A percentile compares a stretch with the other conserved stretches of the same genome.
Evolutionary conservation across 352 stramenopile genomes (phyloP).

Genomic region (Globisporangium heterothallicum): DNA sequence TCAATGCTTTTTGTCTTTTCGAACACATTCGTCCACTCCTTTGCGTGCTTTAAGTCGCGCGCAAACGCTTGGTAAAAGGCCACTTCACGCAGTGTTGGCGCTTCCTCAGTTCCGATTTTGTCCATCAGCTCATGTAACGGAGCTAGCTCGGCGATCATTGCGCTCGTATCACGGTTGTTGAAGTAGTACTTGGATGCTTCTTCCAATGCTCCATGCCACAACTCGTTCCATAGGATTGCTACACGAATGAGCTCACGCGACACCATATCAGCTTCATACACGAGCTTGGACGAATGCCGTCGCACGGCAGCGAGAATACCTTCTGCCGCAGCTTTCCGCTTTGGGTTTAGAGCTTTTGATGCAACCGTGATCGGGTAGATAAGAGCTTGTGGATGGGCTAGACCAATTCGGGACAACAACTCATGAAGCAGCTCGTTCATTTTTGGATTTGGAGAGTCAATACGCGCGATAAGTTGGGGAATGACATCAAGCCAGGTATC

Average conservation of each 20-base stretch:
- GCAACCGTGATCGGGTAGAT: constrained; percentile 99
- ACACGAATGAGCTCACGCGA: constrained; percentile 98
- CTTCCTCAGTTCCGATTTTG: constrained; percentile 65
- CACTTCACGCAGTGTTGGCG: constrained; percentile 78
- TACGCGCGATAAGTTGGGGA: constrained; percentile 95
- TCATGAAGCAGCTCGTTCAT: constrained; percentile 81
- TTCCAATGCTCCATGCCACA: constrained; percentile 98
- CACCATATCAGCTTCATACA: constrained; percentile 96
- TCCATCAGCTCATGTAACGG: constrained; percentile 92
- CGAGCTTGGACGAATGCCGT: constrained; percentile 92
- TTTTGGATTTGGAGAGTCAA: constrained; percentile 72
- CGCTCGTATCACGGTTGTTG: constrained; percentile 93
- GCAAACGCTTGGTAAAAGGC: constrained; percentile 90
- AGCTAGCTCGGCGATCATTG: constrained; percentile 95
- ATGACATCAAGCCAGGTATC: constrained; percentile 99
- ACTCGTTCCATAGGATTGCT: constrained; percentile 99
- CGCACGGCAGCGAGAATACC: constrained; percentile 94
- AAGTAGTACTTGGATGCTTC: constrained; percentile 98
- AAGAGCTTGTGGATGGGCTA: constrained; percentile 96
- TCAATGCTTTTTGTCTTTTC: constrained; percentile 73
- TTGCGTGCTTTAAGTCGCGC: constrained; percentile 85
- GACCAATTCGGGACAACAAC: constrained; percentile 89
- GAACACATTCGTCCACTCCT: constrained; percentile 81
- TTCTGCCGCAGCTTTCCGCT: constrained; percentile 89
- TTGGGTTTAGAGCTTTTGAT: constrained; percentile 92